Evolutionary conservation across 345 rosid genomes (phyloP).

Genomic region (Erodium maritimum): DNA sequence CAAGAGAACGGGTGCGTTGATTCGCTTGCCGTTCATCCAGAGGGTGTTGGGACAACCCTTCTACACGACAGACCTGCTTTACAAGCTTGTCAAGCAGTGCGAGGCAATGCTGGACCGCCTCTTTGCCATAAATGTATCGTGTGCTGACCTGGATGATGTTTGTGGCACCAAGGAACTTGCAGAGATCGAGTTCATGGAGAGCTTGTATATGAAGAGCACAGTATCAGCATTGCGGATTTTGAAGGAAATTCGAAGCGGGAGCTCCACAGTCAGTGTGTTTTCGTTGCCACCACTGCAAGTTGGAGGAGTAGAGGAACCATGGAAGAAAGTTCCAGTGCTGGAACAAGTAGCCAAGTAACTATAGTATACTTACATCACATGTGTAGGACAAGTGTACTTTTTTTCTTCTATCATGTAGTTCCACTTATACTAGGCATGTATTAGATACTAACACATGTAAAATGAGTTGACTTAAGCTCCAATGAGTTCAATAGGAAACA

Average conservation of each 20-base stretch:
- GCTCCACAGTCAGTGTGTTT: constrained; percentile 64
- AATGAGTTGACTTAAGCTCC: too few species aligned
- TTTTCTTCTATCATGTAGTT: too few species aligned
- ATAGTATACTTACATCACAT: too few species aligned
- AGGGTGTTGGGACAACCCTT: constrained; percentile 70
- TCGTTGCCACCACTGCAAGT: constrained; percentile 65
- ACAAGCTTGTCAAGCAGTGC: constrained; percentile 62
- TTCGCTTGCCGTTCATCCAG: constrained; percentile 63
- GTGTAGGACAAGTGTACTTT: too few species aligned
- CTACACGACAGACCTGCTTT: constrained; percentile 59
- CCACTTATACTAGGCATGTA: too few species aligned
- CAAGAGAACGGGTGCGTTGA: constrained; percentile 64
- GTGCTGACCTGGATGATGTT: constrained; percentile 6
- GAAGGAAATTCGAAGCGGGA: constrained; percentile 66
- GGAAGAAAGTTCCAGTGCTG: not conserved
- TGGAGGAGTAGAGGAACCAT: constrained; percentile 31
- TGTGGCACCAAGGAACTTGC: constrained; percentile 31
- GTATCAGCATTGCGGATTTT: constrained; percentile 51
- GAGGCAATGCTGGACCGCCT: constrained; percentile 47
- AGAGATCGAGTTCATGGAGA: constrained; percentile 48
- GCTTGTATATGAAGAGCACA: constrained; percentile 51
- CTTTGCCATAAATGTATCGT: constrained; percentile 21
- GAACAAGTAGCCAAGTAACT: too few species aligned
- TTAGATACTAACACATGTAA: too few species aligned
- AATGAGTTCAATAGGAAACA: too few species aligned